Evolutionary conservation across 2,329 filamentous ascomycete genomes (phyloP).

Genomic region (Chaetothyriales sp.): DNA sequence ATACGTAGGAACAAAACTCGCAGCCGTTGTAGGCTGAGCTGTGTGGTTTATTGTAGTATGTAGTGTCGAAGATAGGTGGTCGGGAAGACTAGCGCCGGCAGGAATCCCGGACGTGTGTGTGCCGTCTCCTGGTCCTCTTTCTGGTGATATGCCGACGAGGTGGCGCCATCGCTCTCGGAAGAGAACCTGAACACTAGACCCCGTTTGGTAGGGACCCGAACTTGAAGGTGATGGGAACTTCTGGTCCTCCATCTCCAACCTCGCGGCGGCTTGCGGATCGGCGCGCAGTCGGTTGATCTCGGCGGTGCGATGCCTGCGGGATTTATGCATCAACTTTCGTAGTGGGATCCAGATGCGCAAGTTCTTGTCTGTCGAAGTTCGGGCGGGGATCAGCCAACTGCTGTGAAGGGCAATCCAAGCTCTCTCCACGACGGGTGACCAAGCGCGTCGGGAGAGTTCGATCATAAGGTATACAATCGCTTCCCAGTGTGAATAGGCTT

Average conservation of each 20-base stretch:
- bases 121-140: neutral
- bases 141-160: constrained; percentile 13
- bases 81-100: neutral
- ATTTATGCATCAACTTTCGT: constrained; percentile 22
- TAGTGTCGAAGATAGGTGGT: neutral
- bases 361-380: constrained; percentile 22
- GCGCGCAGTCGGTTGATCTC: constrained; percentile 22
- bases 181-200: constrained; percentile 8
- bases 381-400: constrained; percentile 14
- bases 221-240: constrained; percentile 19
- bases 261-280: constrained; percentile 17
- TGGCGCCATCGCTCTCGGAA: constrained; percentile 23
- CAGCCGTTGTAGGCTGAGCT: neutral
- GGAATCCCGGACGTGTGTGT: neutral
- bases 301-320: constrained; percentile 21
- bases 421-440: constrained; percentile 35
- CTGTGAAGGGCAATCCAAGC: constrained; percentile 36
- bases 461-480: constrained; percentile 44
- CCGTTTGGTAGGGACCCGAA: constrained; percentile 17
- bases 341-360: constrained; percentile 25
- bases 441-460: constrained; percentile 35
- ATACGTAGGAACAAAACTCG: neutral
- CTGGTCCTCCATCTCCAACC: constrained; percentile 4
- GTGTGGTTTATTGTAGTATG: neutral
- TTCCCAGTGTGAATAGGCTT: constrained; percentile 48